Base-by-base conservation (phyloP, 176 grass and related monocot genomes). In the Avena atlantica region DNA sequence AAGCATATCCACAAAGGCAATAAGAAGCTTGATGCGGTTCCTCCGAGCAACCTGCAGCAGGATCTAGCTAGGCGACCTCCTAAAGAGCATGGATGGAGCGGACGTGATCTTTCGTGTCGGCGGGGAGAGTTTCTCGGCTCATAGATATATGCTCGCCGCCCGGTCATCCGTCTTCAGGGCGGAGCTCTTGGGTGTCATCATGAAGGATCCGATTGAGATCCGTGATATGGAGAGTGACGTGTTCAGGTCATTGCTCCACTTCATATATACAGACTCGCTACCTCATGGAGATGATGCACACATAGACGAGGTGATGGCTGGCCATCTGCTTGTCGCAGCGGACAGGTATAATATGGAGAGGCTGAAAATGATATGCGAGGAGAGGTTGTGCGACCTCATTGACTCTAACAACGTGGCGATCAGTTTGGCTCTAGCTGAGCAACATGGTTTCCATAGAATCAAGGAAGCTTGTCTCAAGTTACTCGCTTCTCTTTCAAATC, bases 251-350 rank as follows among this genome's bases (percentile, higher is more conserved):
- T 72, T 72, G 69, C 69, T 72, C 10, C 69, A 72, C 69, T 72
- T 72, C 69, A 72, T 72, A 72, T 72, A 72, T 40, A 72, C 40
- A 0, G 40, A 72, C 19, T 45, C 69, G 2, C 69, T 70, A 1
- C 37, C 70, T 4, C 20, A 73, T 45, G 69, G 19, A 47, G 37
- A 9, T 23, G 20, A 73, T 2, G 9, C 70, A n/a, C 69, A 11
- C 10, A 47, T 20, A 2, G 19, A 73, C 2, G 70, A 4, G 10
- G 42, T 48, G 20, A 48, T 73, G 10, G 70, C 42, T 3, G 37
- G 42, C 70, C 70, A 73, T 49, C 70, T 73, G 48, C 42, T 73
- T 12, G 44, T 73, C 21, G 70, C 70, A 23, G 44, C 70, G 5
- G 42, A 73, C 42, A 48, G 11, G n/a, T 73, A 73, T 42, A 48